phyloP scores from a whole-genome alignment of 352 stramenopile species.

The Globisporangium yorkense region DNA sequence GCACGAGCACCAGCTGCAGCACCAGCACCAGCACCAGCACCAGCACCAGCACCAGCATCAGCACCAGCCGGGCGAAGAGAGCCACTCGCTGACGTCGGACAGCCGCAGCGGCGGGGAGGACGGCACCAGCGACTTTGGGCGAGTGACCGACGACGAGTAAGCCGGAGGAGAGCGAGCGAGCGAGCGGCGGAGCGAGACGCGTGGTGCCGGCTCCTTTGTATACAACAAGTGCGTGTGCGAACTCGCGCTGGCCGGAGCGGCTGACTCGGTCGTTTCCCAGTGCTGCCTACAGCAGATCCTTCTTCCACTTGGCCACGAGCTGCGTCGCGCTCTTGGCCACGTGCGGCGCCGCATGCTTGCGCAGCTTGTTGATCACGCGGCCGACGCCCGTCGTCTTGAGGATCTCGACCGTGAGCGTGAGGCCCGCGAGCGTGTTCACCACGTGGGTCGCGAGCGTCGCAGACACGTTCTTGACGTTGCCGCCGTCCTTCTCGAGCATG shows the following conservation, averaged over 20 bases:
- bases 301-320: slow-evolving; percentile 85
- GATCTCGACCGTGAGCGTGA: slow-evolving; percentile 78
- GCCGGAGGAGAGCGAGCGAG: background rate
- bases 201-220: background rate
- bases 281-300: slow-evolving; percentile 50
- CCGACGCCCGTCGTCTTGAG: slow-evolving; percentile 78
- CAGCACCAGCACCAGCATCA: background rate
- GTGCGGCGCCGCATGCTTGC: slow-evolving; percentile 58
- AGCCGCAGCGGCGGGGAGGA: background rate
- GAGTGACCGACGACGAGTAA: background rate
- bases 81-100: slow-evolving; percentile 1
- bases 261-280: too few species aligned
- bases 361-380: slow-evolving; percentile 83
- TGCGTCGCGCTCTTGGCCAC: slow-evolving; percentile 62
- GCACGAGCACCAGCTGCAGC: background rate
- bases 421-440: slow-evolving; percentile 51
- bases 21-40: background rate
- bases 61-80: background rate
- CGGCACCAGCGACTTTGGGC: background rate
- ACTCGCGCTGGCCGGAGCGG: background rate
- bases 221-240: background rate
- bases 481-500: slow-evolving; percentile 63
- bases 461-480: slow-evolving; percentile 68
- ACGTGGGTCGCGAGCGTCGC: slow-evolving; percentile 63
- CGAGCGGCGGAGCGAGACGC: background rate